Evolutionary conservation across 345 rosid species (phyloP), one percentile per base, ranked within the genome.

Genomic region (Melastoma malabathricum): DNA sequence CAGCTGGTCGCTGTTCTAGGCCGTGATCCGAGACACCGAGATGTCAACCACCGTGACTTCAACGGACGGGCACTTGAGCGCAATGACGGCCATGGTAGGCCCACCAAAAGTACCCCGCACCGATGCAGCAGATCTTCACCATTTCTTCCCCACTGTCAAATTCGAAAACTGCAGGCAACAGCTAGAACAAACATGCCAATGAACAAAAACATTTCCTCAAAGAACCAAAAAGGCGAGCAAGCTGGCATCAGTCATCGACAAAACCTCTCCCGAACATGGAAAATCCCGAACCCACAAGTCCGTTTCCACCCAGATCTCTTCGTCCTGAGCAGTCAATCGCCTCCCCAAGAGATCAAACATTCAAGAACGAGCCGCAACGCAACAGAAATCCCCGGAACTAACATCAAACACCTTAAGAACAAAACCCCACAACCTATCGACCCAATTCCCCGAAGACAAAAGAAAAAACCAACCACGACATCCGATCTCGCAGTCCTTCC

Each of bases 71-170:
- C 90, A 83, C 43, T 83, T 83, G 16, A 79, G 45, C 13, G 90
- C 86, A 20, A 83, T 79, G 19, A 83, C 75, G 5, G 86, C 86
- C 90, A 83, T 83, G 34, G 86, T 80, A 13, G 84, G 88, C 43
- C 88, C 84, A 12, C 84, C 84, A 10, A 81, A 82, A n/a, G 59
- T 78, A 81, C 1, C 88, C 88, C 17, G 88, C 88, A 58, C 88
- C 82, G 23, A n/a, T n/a, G n/a, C n/a, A n/a, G n/a, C n/a, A n/a
- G n/a, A n/a, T n/a, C n/a, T n/a, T n/a, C n/a, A n/a, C n/a, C n/a
- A n/a, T 75, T 60, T 49, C 73, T 19, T 46, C 19, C 15, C 9
- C 27, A 44, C 56, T 53, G 20, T 18, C 52, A 43, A 57, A 38
- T 54, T 62, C 47, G 57, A 52, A 50, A 53, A 10, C 22, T 15